Base-by-base conservation (phyloP, 2,329 filamentous ascomycete genomes). In the Epichloe uncinata region DNA sequence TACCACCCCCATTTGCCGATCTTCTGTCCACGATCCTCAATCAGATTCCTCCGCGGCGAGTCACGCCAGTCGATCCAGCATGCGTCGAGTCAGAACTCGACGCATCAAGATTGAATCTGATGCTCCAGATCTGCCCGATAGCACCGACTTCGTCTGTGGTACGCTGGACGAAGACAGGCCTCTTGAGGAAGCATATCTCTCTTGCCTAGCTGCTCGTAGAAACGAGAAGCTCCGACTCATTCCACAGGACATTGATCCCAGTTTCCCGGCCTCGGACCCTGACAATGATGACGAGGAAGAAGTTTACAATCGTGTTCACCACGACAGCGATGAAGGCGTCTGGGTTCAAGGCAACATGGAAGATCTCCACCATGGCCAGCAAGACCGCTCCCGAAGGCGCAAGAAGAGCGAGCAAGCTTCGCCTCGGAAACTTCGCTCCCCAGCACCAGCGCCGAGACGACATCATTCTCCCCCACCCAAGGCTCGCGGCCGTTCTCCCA, bases 111-210 rank as follows among this genome's bases (percentile, higher is more conserved):
- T 58, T 40, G 59, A 60, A 26, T 58, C 61, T 38, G 75, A 77
- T 22, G 86, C 85, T 1, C 87, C 87, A 2, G 88, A 95, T 62
- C 74, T 98, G 11, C 93, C 93, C 1, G 93, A 98, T 65, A 96
- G 90, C 67, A 97, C 93, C 13, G 93, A 98, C 65, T 98, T 98
- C 57, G 93, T 98, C n/a, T 97, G 93, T 61, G 93, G 93, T 52
- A 98, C 93, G 1, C 74, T 98, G 18, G 93, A 98, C 57, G 93
- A 98, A 66, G 93, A 98, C 61, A 82, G 88, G 42, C 88, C 89
- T 3, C 70, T 97, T n/a, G 93, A 98, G 64, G 88, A 90, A 57
- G 91, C 88, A 0, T 98, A 96, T 65, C 77, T 95, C 50, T 86
- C 87, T 2, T 88, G 85, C 59, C 76, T 94, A 51, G 85, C 90